Conservation (phyloP, 768 basidiomycete species). For the Lactifluus volemus region DNA sequence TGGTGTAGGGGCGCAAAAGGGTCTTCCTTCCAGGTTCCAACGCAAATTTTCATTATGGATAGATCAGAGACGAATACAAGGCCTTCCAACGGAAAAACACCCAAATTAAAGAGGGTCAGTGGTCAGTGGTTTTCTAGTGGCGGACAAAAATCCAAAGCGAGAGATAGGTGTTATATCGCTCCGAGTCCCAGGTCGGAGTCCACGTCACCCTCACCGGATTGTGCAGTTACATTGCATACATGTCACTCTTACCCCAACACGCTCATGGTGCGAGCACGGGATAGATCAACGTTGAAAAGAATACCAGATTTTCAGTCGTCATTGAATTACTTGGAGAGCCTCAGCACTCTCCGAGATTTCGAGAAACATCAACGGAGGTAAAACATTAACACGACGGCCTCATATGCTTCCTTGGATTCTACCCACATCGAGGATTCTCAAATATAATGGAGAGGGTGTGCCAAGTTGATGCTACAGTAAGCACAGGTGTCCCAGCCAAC, state of each 20-base stretch:
- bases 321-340: not conserved
- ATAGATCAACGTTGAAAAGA: not conserved
- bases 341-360: not conserved
- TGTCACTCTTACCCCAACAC: not conserved
- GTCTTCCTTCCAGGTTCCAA: not conserved
- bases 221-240: not conserved
- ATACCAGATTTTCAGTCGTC: not conserved
- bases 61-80: not conserved
- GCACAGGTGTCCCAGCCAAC: too few relatives aligned
- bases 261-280: not conserved
- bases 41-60: not conserved
- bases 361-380: not conserved
- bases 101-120: not conserved
- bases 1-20: slow-evolving; percentile 32
- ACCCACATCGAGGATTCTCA: too few relatives aligned
- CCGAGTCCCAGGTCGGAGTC: not conserved
- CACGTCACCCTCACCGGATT: not conserved
- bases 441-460: too few relatives aligned
- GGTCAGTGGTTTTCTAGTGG: not conserved
- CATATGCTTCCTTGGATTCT: not conserved
- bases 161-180: not conserved
- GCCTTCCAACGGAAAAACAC: too few relatives aligned
- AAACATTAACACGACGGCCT: too few relatives aligned
- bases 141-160: not conserved
- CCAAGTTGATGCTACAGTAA: too few relatives aligned